Evolutionary conservation across 2,329 filamentous ascomycete species (phyloP), one percentile per base, ranked within the genome.

Genomic region (Teratosphaeria viscida): DNA sequence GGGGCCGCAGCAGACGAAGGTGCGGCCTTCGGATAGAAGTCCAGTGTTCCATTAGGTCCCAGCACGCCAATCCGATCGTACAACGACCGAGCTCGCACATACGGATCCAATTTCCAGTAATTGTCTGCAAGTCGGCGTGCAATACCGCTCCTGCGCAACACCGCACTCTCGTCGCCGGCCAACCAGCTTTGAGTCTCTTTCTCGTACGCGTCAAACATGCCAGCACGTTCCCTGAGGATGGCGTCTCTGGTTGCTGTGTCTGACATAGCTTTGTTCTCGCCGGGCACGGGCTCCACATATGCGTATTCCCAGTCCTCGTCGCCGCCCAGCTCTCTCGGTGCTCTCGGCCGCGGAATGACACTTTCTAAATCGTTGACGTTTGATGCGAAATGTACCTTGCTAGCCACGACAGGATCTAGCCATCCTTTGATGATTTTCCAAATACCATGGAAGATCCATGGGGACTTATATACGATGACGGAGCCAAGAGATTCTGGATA

Each of bases 391-490:
- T 96, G 86, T 23, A 99, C 88, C 75, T 99, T 99, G 70, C 84
- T 82, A 27, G 94, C 94, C 32, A 99, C 92, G 3, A 99, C 92
- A 1, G 94, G 94, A 72, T 99, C 94, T 43, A 99, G 83, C 94
- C 94, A 99, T 66, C 92, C 91, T 64, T 85, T 86, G 71, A 99
- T 95, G 64, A 99, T 89, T 72, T 85, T 91, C 94, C 92, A 97
- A 64, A 97, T 89, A n/a, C 89, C 87, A 79, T 95, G 92, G 77
- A 99, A 99, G 54, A 99, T 79, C 94, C 94, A 99, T 3, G 94
- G 94, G 0, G 94, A 86, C 74, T 96, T 96, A 79, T 99, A 94
- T 43, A 99, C 90, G 54, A 97, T 82, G 2, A 97, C 90, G 2
- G 88, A 82, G 32, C 92, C 94, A 1, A 99, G 81, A 55, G 85